Evolutionary conservation across 78 protist species (phyloP), one percentile per base, ranked within the genome.

Genomic region (Creolimax fragrantissima): DNA sequence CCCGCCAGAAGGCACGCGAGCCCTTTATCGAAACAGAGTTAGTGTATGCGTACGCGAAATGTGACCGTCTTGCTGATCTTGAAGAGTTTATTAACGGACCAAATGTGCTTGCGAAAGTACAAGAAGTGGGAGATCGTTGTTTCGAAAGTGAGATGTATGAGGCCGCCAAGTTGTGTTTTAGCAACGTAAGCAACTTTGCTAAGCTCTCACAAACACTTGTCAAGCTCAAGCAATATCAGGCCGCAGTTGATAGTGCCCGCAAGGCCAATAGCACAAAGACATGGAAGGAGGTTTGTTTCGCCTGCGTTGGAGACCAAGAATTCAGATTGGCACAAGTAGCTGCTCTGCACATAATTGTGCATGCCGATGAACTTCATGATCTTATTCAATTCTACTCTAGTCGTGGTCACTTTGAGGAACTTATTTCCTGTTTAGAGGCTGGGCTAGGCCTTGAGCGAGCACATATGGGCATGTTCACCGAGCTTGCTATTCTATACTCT

Each of bases 211-310:
- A 94, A 39, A 96, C 99, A 58, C 98, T 98, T 35, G 97, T 99
- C 58, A 84, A 90, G 88, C 95, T 99, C 39, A 93, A 92, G 41
- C 96, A 96, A 85, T 97, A 74, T 93, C 97, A 95, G 91, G 97
- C 93, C 11, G 99, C 99, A 4, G 99, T 99, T 32, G 99, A 99
- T 11, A 96, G 99, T 6, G 99, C 99, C 2, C 96, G 98, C 94
- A 97, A 98, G 90, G 99, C 99, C 95, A 96, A 95, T 95, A 84
- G 92, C 92, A 94, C 95, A 92, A 85, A 93, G 85, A 96, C 99
- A 2, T 99, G 99, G 99, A 96, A 96, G 93, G 99, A 99, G 84
- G 99, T 99, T 41, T 43, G 86, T 92, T 86, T 92, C 1, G 98
- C 99, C 36, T 99, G 99, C 92, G 98, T 99, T 43, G 98, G 96